Base-by-base conservation (phyloP, 169 alveolate species). In the Cystoisospora suis region DNA sequence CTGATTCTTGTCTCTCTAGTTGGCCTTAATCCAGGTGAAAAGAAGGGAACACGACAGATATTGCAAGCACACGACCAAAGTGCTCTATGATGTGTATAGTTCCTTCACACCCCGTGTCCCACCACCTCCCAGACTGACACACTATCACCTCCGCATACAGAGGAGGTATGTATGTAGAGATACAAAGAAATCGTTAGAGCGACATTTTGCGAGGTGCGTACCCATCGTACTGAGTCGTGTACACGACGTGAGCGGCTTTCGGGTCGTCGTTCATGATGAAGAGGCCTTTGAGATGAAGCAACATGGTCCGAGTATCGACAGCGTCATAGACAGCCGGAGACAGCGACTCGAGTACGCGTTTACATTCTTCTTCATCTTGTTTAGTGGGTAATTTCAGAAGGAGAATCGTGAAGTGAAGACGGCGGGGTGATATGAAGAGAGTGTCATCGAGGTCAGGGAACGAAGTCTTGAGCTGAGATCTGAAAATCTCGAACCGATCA, bases 241-340 rank as follows among this genome's bases (percentile, higher is more conserved):
- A 86, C 56, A 86, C 85, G 38, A 86, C 91, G 53, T 47, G 44
- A n/a, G 77, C 86, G 0, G 81, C 75, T 20, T 72, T 36, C 44
- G 91, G 91, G 40, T 86, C 91, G 38, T 86, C 91, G 38, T 75
- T 45, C 72, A 86, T 36, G 12, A 75, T 61, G 20, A 12, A 32
- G 29, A 61, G 75, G 29, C 91, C 91, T 45, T 86, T 86, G 29
- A 86, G 65, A 42, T 86, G 91, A 0, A 86, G 40, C 58, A 40
- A 45, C 34, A 86, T 29, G 23, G 86, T n/a, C 1, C 75, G 83
- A 15, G 91, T 86, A 20, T 56, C 91, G n/a, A 86, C 77, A 38
- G 91, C 91, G 49, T 86, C 91, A 58, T 86, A 86, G 42, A 86
- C 47, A 17, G n/a, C 85, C 32, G 86, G 80, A 45, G 81, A 46